Evolutionary conservation across 164 flowering plant genomes (phyloP).

Genomic region (Protea cynaroides): DNA sequence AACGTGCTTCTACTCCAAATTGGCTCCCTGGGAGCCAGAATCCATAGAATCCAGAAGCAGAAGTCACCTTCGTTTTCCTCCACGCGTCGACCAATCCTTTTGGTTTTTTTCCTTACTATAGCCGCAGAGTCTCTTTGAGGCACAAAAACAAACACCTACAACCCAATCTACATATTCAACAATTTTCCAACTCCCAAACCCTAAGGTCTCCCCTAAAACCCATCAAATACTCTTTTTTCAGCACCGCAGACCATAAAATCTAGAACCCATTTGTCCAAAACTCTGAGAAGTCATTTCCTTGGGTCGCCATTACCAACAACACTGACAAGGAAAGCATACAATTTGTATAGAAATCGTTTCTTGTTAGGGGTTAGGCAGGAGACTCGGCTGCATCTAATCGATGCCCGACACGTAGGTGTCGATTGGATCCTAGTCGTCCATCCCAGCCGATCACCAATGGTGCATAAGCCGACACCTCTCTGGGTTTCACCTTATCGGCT

Average conservation of each 20-base stretch:
- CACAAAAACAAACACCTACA: constrained; percentile 37
- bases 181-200: constrained; percentile 1
- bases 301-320: background rate
- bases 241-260: background rate
- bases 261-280: constrained; percentile 9
- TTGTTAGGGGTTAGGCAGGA: too few relatives aligned
- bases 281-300: background rate
- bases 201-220: background rate
- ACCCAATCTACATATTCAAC: constrained; percentile 1
- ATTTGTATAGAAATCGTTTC: constrained; percentile 23
- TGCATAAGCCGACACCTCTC: too few relatives aligned
- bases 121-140: constrained; percentile 23
- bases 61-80: constrained; percentile 21
- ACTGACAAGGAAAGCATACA: constrained; percentile 11
- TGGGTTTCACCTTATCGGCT: too few relatives aligned
- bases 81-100: constrained; percentile 22
- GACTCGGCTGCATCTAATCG: too few relatives aligned
- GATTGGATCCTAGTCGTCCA: too few relatives aligned
- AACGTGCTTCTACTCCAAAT: too few relatives aligned
- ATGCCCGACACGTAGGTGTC: too few relatives aligned
- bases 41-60: too few relatives aligned
- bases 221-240: constrained; percentile 4
- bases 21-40: too few relatives aligned
- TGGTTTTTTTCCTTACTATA: background rate
- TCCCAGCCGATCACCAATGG: too few relatives aligned